Conservation (phyloP, 345 rosid species). For the Gossypium longicalyx region DNA sequence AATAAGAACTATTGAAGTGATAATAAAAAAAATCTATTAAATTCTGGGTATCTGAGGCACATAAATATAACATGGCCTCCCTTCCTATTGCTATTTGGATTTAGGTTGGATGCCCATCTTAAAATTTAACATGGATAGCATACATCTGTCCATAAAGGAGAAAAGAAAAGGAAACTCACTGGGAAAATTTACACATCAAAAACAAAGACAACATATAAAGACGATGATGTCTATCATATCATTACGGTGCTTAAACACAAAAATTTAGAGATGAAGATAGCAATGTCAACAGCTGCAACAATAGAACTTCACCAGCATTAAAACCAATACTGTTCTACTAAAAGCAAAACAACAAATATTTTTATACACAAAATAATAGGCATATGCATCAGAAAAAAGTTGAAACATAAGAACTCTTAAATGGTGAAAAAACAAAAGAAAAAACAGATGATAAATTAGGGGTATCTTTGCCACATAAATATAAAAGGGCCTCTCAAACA, state of each 20-base stretch:
- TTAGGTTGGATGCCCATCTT: not conserved
- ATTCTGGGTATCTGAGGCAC: not conserved
- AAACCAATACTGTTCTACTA: not conserved
- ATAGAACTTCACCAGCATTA: not conserved
- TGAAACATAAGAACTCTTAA: not conserved
- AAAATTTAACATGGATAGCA: not conserved
- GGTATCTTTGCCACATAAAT: too few relatives aligned
- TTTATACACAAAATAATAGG: not conserved
- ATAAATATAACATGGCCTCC: not conserved
- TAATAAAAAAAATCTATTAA: not conserved
- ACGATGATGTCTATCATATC: not conserved
- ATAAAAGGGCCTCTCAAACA: not conserved
- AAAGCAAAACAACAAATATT: not conserved
- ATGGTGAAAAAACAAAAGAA: too few relatives aligned
- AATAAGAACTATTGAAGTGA: not conserved
- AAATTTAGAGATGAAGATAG: not conserved
- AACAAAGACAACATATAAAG: not conserved
- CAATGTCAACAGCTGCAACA: not conserved
- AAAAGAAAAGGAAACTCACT: not conserved
- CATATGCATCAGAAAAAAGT: not conserved
- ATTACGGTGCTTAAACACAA: not conserved
- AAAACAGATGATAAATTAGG: too few relatives aligned
- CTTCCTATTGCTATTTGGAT: not conserved
- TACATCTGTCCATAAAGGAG: not conserved
- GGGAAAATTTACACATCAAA: not conserved